A percentile compares a stretch with the other conserved stretches of the same genome.
Evolutionary conservation across 192 early-diverging fungal genomes (phyloP).

Genomic region (Spizellomyces sp.): DNA sequence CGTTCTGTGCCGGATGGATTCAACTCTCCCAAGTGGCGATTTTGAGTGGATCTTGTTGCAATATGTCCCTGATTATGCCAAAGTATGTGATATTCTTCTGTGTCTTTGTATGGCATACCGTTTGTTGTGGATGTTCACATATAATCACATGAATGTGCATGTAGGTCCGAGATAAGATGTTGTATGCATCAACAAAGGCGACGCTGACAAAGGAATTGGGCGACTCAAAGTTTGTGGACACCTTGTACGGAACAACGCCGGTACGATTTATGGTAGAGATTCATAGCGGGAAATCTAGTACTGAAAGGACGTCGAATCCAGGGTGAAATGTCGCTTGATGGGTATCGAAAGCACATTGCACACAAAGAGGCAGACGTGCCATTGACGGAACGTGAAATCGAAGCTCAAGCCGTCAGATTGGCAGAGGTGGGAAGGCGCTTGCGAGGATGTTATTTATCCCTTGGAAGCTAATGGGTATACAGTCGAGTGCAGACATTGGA

Average conservation of each 20-base stretch:
- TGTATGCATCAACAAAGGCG: constrained; percentile 86
- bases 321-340: constrained; percentile 66
- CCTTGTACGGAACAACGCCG: constrained; percentile 74
- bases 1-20: constrained; percentile 66
- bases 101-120: background rate
- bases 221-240: constrained; percentile 78
- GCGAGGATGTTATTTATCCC: too few relatives aligned
- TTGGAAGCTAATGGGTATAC: too few relatives aligned
- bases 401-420: constrained; percentile 64
- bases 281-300: too few relatives aligned
- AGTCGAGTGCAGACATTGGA: constrained; percentile 55
- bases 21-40: constrained; percentile 33
- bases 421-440: constrained; percentile 51
- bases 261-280: constrained; percentile 35
- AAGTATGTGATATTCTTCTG: constrained; percentile 40
- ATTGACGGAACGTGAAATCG: constrained; percentile 82
- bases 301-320: constrained; percentile 10
- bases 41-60: constrained; percentile 74
- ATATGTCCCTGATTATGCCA: constrained; percentile 80
- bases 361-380: constrained; percentile 74
- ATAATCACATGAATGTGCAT: background rate
- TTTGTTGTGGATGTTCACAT: background rate
- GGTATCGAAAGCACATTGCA: constrained; percentile 61
- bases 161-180: constrained; percentile 82
- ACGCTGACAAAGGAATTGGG: constrained; percentile 80